A percentile compares a stretch with the other conserved stretches of the same genome.
Conservation (phyloP, 108 stramenopile species). For the Conticribra guillardii region DNA sequence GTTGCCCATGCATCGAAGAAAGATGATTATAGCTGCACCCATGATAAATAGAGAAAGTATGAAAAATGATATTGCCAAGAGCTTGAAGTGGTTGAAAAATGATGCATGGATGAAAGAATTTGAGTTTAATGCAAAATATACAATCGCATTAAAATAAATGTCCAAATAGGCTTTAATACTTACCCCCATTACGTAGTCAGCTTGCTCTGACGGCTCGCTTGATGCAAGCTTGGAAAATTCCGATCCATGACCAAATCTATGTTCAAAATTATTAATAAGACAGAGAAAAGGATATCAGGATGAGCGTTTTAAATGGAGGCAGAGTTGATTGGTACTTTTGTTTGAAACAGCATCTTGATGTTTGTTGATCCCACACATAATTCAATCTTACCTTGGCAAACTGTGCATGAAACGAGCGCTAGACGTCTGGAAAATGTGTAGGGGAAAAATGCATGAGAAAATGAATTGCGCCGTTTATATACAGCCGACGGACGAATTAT, state of each 20-base stretch:
- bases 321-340: neutral
- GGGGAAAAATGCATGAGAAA: no score
- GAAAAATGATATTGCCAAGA: constrained; percentile 39
- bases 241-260: constrained; percentile 40
- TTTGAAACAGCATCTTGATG: neutral
- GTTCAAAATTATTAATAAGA: neutral
- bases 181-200: constrained; percentile 45
- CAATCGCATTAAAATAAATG: neutral
- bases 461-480: no score
- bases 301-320: neutral
- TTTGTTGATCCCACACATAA: neutral
- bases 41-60: constrained; percentile 37
- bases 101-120: neutral
- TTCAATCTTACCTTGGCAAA: constrained; percentile 12
- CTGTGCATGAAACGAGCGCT: constrained; percentile 10
- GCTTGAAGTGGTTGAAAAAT: neutral
- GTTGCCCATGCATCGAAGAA: constrained; percentile 33
- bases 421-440: constrained; percentile 6
- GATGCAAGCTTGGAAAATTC: constrained; percentile 32
- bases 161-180: neutral
- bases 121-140: neutral
- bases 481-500: no score
- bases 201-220: constrained; percentile 28
- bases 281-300: neutral
- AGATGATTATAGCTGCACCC: constrained; percentile 25